Base-by-base conservation (phyloP, 2,329 filamentous ascomycete species). In the Teratosphaeria viscida region DNA sequence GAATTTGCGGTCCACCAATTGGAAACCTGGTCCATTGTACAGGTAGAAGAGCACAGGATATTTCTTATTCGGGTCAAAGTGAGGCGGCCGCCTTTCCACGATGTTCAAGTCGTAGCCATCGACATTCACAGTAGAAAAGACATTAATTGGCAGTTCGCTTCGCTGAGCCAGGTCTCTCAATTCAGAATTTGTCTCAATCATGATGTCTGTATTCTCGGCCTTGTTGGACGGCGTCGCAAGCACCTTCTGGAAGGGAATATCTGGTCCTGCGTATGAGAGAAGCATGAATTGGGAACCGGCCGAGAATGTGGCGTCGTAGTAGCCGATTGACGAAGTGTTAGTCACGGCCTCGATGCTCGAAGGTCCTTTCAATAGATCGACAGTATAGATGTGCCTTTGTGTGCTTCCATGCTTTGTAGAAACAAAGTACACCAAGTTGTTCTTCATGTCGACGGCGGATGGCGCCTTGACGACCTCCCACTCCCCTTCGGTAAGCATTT, bases 1-100 rank as follows among this genome's bases (percentile, higher is more conserved):
- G 76, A 96, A 99, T 59, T 75, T 82, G 71, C 92, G 92, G 67
- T 83, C 80, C 1, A 99, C 94, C 7, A 83, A 83, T 72, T 99
- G 95, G 19, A 91, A 96, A n/a, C 88, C 90, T 0, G 94, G 94
- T 0, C 94, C 94, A 27, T 90, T 92, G 77, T 99, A 99, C 61
- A 96, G 86, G 69, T 89, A 87, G 79, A 99, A 99, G 4, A 99
- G 82, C 1, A 99, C 91, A 0, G 94, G 94, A 67, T 99, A 97
- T 70, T 88, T 85, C 75, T 89, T 92, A 67, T 85, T 67, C 12
- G 27, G 11, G 72, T 91, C 83, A 71, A 97, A 99, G 74, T 96
- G 88, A 1, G 92, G 88, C 5, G 94, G 94, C 0, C 90, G 88
- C 34, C 91, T 87, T 74, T 99, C 94, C 14, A 97, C 77, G 12